Evolutionary conservation across 2,329 filamentous ascomycete species (phyloP), one percentile per base, ranked within the genome.

Genomic region (Colletotrichum simmondsii): DNA sequence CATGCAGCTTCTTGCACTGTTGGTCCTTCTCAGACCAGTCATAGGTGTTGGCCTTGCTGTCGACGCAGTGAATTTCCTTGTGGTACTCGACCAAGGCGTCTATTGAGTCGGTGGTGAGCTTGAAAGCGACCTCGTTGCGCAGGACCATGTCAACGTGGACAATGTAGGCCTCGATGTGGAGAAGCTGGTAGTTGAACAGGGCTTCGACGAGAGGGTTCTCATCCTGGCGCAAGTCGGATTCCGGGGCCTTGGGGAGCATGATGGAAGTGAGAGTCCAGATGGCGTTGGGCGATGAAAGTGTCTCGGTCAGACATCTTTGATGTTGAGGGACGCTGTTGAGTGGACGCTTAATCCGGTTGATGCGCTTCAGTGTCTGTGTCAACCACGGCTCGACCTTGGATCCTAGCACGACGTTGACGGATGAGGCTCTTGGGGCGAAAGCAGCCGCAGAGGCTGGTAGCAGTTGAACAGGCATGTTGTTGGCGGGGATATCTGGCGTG

Each of bases 91-190:
- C 93, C 76, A 99, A 90, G 65, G 94, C 86, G 79, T 98, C 95
- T 85, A 99, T 99, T 74, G 95, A 95, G 82, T 98, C 97, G 71
- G 92, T 91, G 28, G 95, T 98, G 80, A 99, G 90, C 90, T 99
- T 99, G 90, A 95, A 98, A 77, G 95, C 97, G 80, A 99, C 95
- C 87, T 98, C 97, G 82, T 97, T 97, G 84, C 95, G 93, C 79
- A 97, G 91, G 73, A 99, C 96, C 95, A 98, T 98, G 87, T 99
- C 97, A 84, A 99, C 95, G 84, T 98, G 96, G 74, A 99, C 97
- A 78, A 98, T 96, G 83, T 99, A 99, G 65, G 97, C 97, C 85
- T 98, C 95, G 78, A 98, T 87, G 82, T 98, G 95, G 80, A 98
- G 87, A 80, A 98, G 90, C 86, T 97, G 93, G 84, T 96, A 97